Evolutionary conservation across 345 rosid genomes (phyloP), one percentile per base, ranked within the genome.

Genomic region (Brassica rapa): DNA sequence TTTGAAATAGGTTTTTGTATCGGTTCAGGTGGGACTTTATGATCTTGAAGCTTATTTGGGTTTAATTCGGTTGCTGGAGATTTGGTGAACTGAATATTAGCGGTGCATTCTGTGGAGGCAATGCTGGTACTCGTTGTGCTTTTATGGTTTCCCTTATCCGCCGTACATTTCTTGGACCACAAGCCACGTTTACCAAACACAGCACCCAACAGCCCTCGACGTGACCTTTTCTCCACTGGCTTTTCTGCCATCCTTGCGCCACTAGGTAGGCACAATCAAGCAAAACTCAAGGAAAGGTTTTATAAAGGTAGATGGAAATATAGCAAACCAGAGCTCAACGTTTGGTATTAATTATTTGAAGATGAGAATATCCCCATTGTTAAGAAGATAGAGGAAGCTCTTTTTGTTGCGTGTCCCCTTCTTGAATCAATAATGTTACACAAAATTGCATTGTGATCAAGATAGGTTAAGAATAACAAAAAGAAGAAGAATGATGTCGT

Each of bases 141-240:
- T 68, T 35, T 81, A 2, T 46, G 74, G 70, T 71, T 77, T 32
- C 67, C 33, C 30, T 74, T 74, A 3, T 70, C 78, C 9, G 25
- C 6, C n/a, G 88, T 75, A 4, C 86, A 70, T 82, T 89, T 90
- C 78, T 86, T 84, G 10, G 86, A 80, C 90, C 89, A 91, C 10
- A 88, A 84, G 49, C 81, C 71, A 65, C 91, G 85, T 11, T 85
- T 70, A 16, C 93, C 90, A 11, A 94, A 89, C 55, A 95, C 85
- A 3, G 81, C 85, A 39, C 77, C 86, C 0, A 93, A 67, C 0
- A 95, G 72, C 64, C 97, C 89, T 15, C 97, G 86, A 7, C 97
- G 92, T 0, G 85, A 59, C 12, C 66, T 86, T 75, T 71, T 92
- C 10, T 88, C 94, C 19, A 86, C 84, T 2, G 76, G 68, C 49